Percentiles rank a stretch among this genome's conserved stretches.
Conservation (phyloP, 257 asterid species). For the Solanum ossicruentum region DNA sequence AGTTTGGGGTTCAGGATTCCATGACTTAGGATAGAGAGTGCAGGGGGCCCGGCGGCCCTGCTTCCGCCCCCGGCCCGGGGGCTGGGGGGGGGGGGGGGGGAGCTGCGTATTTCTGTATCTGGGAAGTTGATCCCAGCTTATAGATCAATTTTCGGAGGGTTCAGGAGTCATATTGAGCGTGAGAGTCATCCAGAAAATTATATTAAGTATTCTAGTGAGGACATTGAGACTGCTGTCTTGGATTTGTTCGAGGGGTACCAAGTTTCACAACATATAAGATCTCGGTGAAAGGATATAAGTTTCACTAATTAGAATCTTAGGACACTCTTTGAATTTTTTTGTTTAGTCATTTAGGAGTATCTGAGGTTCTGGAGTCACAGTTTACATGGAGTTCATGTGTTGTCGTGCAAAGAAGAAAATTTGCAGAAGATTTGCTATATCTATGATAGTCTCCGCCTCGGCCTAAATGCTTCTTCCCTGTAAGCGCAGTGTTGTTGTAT, state of each 20-base stretch:
- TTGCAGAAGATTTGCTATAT: slow-evolving; percentile 8
- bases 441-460: slow-evolving; percentile 23
- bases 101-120: too few species aligned
- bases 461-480: slow-evolving; percentile 47
- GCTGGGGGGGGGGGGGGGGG: too few species aligned
- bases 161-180: slow-evolving; percentile 48
- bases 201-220: slow-evolving; percentile 82
- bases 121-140: too few species aligned
- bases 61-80: too few species aligned
- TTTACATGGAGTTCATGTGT: slow-evolving; percentile 2
- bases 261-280: slow-evolving; percentile 61
- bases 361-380: slow-evolving; percentile 25
- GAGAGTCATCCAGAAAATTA: slow-evolving; percentile 90
- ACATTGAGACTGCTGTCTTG: slow-evolving; percentile 71
- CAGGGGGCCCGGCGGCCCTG: too few species aligned
- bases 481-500: slow-evolving; percentile 53
- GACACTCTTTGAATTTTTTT: slow-evolving; percentile 57
- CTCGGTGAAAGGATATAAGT: slow-evolving; percentile 22
- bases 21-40: too few species aligned
- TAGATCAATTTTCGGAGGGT: too few species aligned
- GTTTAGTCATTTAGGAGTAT: slow-evolving; percentile 34
- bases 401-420: slow-evolving; percentile 4
- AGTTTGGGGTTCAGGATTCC: too few species aligned
- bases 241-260: slow-evolving; percentile 81
- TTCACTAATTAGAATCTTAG: slow-evolving; percentile 38